Conservation (phyloP, 2,329 filamentous ascomycete species). For the Teratosphaeriaceae sp. region DNA sequence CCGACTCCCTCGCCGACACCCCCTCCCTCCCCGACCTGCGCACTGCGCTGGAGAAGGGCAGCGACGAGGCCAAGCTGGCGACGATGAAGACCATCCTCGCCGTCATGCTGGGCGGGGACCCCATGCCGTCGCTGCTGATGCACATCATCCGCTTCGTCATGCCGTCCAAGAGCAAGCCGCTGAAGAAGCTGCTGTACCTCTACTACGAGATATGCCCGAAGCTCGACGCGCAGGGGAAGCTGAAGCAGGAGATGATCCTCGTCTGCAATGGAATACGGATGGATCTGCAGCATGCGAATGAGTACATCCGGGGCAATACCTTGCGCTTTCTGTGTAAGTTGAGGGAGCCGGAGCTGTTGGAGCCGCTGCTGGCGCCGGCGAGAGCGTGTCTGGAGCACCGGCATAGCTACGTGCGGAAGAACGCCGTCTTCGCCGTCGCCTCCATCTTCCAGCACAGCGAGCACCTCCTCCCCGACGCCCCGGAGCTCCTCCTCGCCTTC, state of each 20-base stretch:
- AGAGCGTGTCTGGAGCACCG: constrained; percentile 90
- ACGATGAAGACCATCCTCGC: constrained; percentile 89
- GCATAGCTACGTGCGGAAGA: constrained; percentile 97
- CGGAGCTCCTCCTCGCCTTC: constrained; percentile 85
- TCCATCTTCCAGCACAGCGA: constrained; percentile 90
- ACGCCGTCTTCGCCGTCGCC: constrained; percentile 89
- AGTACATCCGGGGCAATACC: constrained; percentile 98
- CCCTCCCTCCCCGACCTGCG: constrained; percentile 86
- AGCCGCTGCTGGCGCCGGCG: constrained; percentile 88
- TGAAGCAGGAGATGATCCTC: constrained; percentile 99
- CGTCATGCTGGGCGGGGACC: constrained; percentile 96
- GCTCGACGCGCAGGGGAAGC: constrained; percentile 81
- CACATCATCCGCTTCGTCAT: constrained; percentile 99
- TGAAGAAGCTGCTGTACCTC: constrained; percentile 98
- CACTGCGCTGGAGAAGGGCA: constrained; percentile 45
- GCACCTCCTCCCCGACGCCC: constrained; percentile 86
- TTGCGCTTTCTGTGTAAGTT: constrained; percentile 95
- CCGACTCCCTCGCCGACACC: constrained; percentile 93
- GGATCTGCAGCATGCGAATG: constrained; percentile 93
- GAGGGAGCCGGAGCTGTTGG: constrained; percentile 89
- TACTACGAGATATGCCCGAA: constrained; percentile 99
- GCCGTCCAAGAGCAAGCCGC: constrained; percentile 91
- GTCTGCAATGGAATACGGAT: constrained; percentile 99
- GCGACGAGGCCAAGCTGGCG: constrained; percentile 32
- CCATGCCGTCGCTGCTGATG: constrained; percentile 94